These are phyloP conservation scores for Fragaria nilgerrensis DNA, from an alignment of 306 rosid genomes.

Conservation along the genomic window DNA sequence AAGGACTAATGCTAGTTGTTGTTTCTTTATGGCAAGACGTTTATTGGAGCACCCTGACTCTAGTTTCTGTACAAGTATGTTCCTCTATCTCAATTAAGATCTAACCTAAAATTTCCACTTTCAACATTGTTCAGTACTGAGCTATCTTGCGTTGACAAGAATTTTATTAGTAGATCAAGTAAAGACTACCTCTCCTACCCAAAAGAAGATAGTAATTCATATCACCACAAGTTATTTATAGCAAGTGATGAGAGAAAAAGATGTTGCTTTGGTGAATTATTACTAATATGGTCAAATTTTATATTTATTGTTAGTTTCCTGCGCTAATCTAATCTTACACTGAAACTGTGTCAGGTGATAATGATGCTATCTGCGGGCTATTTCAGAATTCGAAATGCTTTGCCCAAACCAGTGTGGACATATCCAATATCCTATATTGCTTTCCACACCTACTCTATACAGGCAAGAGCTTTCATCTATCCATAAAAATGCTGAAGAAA, in stretches of 20 bases:
- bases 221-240: not conserved
- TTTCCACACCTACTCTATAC: conserved; percentile 89
- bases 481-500: not conserved
- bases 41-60: conserved; percentile 82
- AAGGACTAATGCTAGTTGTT: conserved; percentile 79
- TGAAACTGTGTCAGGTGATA: conserved; percentile 57
- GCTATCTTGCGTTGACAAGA: not conserved
- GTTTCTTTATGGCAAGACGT: conserved; percentile 71
- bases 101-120: not conserved
- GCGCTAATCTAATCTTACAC: conserved; percentile 18
- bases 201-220: not conserved
- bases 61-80: conserved; percentile 77
- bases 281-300: not conserved
- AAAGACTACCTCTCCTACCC: not conserved
- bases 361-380: conserved; percentile 98
- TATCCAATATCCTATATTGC: conserved; percentile 87
- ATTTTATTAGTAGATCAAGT: not conserved
- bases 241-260: not conserved
- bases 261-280: not conserved
- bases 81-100: conserved; percentile 2
- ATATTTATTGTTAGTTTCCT: not conserved
- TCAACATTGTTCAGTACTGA: not conserved
- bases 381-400: conserved; percentile 75
- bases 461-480: conserved; percentile 50
- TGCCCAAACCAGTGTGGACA: conserved; percentile 84